phyloP scores from a whole-genome alignment of 140 eudicot species.

The Stevia rebaudiana region DNA sequence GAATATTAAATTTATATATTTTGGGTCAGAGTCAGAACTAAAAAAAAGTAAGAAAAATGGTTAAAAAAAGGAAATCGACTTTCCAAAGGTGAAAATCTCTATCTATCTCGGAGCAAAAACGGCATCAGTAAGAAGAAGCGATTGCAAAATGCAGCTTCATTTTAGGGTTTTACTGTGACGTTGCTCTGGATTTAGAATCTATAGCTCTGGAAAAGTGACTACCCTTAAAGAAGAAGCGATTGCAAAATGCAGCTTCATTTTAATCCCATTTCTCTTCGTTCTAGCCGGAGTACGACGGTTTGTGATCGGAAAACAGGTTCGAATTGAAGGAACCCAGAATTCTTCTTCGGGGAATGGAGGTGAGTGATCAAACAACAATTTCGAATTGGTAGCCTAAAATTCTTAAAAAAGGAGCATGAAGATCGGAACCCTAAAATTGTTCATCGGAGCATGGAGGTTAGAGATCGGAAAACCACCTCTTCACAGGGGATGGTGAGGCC shows the following conservation, averaged over 20 bases:
- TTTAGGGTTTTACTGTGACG: neutral
- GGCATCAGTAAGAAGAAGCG: neutral
- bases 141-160: constrained; percentile 23
- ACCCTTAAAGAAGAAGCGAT: constrained; percentile 12
- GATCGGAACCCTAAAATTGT: neutral
- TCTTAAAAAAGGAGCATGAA: neutral
- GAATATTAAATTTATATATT: constrained; percentile 20
- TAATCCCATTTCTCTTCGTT: constrained; percentile 21
- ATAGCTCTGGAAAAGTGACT: constrained; percentile 24
- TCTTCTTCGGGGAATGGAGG: constrained; percentile 16
- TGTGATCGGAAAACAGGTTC: neutral
- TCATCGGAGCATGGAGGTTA: constrained; percentile 57
- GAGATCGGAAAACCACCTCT: constrained; percentile 60
- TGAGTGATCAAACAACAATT: constrained; percentile 22
- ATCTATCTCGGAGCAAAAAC: neutral
- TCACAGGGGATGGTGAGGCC: constrained; percentile 86
- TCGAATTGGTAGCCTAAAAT: neutral
- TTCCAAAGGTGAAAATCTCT: constrained; percentile 18
- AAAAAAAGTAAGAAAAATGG: neutral
- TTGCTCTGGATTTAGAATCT: constrained; percentile 5
- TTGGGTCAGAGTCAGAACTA: constrained; percentile 31
- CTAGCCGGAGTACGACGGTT: constrained; percentile 16
- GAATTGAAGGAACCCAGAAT: neutral
- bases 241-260: constrained; percentile 26
- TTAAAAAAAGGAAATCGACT: neutral